Base-by-base conservation (phyloP, 208 protist genomes). In the Porcisia deanei region DNA sequence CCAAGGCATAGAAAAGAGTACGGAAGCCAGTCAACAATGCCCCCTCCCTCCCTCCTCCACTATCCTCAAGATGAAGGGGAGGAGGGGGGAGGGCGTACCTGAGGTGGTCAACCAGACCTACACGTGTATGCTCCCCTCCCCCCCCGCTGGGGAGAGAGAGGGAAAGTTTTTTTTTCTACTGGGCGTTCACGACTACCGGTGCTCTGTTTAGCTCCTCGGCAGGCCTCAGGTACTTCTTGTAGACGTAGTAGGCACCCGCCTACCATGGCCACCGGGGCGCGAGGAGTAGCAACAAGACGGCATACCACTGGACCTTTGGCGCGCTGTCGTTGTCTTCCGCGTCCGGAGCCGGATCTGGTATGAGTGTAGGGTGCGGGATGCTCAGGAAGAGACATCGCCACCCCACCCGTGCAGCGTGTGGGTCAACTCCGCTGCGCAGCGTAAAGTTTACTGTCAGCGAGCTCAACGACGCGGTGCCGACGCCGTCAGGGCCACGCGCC, bases 361-460 rank as follows among this genome's bases (percentile, higher is more conserved):
- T 43, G 41, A 90, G 63, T 22, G 79, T 84, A 25, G 74, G 75
- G 76, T 86, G 82, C 49, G 87, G 84, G n/a, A 94, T 67, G 37
- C 73, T 58, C 34, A 88, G 70, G 65, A 94, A 87, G 12, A 66
- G 67, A n/a, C 45, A 45, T 39, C 81, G 83, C 86, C 86, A 93
- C 53, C 41, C 54, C n/a, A 76, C 71, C 65, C 89, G 86, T 65
- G 77, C 77, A 0, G 68, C 49, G 77, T 87, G 83, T 53, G 92
- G 63, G 66, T 91, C 87, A 0, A 78, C 79, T 30, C 85, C 87
- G 52, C 79, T 92, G 78, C 80, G 79, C 72, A 91, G 77, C 37
- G 86, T 91, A 82, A 91, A 85, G 69, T 91, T 89, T 43, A 88
- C 80, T 0, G 80, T 76, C 47, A 89, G 65, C 66, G 83, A 43